Evolutionary conservation across 2,329 filamentous ascomycete species (phyloP), one percentile per base, ranked within the genome.

Genomic region (Leptographium galeiforme): DNA sequence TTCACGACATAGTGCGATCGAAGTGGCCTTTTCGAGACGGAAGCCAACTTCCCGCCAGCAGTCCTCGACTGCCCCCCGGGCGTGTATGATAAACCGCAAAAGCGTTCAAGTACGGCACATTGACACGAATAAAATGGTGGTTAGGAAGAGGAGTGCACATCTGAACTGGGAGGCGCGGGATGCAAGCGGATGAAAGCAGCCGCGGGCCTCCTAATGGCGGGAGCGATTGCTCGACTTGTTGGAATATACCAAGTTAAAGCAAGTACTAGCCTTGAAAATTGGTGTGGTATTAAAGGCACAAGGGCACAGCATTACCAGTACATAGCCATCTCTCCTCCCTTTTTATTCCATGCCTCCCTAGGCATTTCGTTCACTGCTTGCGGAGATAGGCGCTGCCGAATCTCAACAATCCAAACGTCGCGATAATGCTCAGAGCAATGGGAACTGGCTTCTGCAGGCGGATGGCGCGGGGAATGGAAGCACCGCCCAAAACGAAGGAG

Each of bases 401-500:
- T 30, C 85, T 83, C 63, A 81, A 75, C 61, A 95, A 65, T 16
- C 91, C 91, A 66, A 87, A 88, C 11, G 82, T 72, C 14, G 91
- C 89, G 63, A 97, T 65, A 48, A 89, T 63, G 63, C 87, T 91
- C 63, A 98, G 71, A 12, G 84, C 80, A 53, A 86, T 75, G 1
- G 93, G 91, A 51, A 98, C 79, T 0, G 88, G 87, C 77, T 97
- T 98, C 61, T 78, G 75, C 44, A 83, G 78, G 67, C 82, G 87
- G 63, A 98, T 82, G 6, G 89, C 93, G 51, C 93, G 79, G 13
- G 93, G 93, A 56, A 97, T 84, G 2, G 87, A 85, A 44, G 86
- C 86, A 19, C 89, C 89, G 44, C 78, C 91, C 39, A 98, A 77
- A 32, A 97, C 72, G n/a, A 89, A 63, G 0, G 88, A 95, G 6